These are phyloP conservation scores for Meira miltonrushii DNA, from an alignment of 1,284 basidiomycete genomes.

Conservation along the genomic window DNA sequence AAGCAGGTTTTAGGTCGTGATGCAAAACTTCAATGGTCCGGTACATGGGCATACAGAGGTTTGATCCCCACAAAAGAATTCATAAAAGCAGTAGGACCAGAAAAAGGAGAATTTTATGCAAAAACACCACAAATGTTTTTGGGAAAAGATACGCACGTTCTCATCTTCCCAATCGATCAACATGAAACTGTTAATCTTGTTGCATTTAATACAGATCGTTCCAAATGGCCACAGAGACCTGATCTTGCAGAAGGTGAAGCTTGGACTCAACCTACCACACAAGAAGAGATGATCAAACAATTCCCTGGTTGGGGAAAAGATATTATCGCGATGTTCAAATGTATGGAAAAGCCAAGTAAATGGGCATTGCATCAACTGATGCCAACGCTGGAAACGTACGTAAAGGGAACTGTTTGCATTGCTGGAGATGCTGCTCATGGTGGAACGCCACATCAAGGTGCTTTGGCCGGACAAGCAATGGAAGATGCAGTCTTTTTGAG, in stretches of 20 bases:
- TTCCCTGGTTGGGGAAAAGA: conserved; percentile 60
- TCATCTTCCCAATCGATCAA: conserved; percentile 60
- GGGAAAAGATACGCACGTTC: conserved; percentile 56
- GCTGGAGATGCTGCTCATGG: conserved; percentile 64
- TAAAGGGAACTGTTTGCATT: conserved; percentile 58
- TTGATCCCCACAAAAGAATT: conserved; percentile 40
- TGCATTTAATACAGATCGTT: conserved; percentile 57
- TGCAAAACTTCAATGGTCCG: conserved; percentile 30
- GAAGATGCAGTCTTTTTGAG: conserved; percentile 62
- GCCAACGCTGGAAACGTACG: conserved; percentile 56
- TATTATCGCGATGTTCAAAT: conserved; percentile 54
- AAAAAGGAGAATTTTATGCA: conserved; percentile 27
- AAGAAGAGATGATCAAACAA: conserved; percentile 57
- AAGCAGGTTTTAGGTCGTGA: conserved; percentile 27
- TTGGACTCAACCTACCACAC: conserved; percentile 58
- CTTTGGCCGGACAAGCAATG: conserved; percentile 63
- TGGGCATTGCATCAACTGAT: conserved; percentile 63
- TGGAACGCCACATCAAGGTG: conserved; percentile 63
- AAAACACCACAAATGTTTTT: conserved; percentile 28
- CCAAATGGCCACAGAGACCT: conserved; percentile 52
- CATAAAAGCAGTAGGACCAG: conserved; percentile 23
- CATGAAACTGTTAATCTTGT: conserved; percentile 59
- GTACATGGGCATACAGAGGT: conserved; percentile 37
- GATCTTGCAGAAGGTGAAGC: conserved; percentile 38
- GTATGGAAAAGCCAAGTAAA: conserved; percentile 59